Base-by-base conservation (phyloP, 306 rosid genomes). In the Mimosa pudica region DNA sequence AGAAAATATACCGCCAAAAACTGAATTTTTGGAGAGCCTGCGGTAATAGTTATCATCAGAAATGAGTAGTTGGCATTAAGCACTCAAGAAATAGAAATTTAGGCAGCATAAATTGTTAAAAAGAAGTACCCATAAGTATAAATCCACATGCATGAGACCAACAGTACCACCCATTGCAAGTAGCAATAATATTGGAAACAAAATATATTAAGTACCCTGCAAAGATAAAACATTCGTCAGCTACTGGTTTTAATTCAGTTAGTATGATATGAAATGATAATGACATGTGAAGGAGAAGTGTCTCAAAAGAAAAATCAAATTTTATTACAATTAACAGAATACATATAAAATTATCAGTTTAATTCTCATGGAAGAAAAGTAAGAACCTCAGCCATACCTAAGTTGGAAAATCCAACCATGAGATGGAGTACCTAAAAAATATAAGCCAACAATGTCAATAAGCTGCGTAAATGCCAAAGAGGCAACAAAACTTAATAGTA, bases 131-230 rank as follows among this genome's bases (percentile, higher is more conserved):
- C 90, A 85, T 83, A 17, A 91, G 92, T 74, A 85, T 74, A 77
- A 91, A 91, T 42, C 93, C 89, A 14, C 90, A 91, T 7, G 77
- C 87, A 82, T 84, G 76, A 67, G 83, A 86, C 92, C 88, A 83
- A 82, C 90, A 87, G 81, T 38, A 62, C 93, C 96, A 91, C 76
- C 84, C 85, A 70, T 80, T 74, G 74, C 86, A 85, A 76, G 89
- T 83, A 64, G 90, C 89, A 60, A 88, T 60, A 77, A 84, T 82
- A 32, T 88, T 65, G 78, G 82, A 85, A 82, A 81, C 73, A 79
- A 89, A 91, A 81, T 91, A 86, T 48, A 91, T 75, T 48, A 85
- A 85, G 86, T 89, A 91, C 62, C 96, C 93, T 91, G 92, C 60
- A 71, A 85, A 83, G 69, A 83, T 47, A 72, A 62, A 48, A 45